Conservation (phyloP, 1,284 basidiomycete genomes). For the Cutaneotrichosporon arboriforme region DNA sequence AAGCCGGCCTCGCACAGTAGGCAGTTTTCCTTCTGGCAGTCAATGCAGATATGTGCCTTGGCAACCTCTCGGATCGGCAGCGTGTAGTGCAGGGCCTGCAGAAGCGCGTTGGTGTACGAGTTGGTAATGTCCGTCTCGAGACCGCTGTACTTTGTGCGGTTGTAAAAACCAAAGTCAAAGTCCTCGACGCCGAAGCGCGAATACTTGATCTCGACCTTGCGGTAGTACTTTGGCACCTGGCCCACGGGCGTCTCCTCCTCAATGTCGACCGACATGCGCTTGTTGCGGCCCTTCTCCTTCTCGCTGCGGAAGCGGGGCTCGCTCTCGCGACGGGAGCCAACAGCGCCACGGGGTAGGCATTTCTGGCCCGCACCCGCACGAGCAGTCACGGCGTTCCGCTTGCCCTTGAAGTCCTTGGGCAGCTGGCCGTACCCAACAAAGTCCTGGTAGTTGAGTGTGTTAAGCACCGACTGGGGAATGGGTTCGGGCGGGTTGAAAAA, state of each 20-base stretch:
- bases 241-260: constrained; percentile 31
- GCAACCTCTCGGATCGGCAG: constrained; percentile 72
- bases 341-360: constrained; percentile 19
- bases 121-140: constrained; percentile 96
- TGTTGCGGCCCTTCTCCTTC: constrained; percentile 50
- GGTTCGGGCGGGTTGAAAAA: constrained; percentile 57
- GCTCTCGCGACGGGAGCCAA: constrained; percentile 41
- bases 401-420: constrained; percentile 74
- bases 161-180: constrained; percentile 98
- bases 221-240: constrained; percentile 75
- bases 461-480: constrained; percentile 71
- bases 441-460: constrained; percentile 76
- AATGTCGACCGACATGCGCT: constrained; percentile 20
- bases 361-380: constrained; percentile 39
- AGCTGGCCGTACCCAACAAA: constrained; percentile 80
- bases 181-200: constrained; percentile 97
- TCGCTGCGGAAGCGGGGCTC: constrained; percentile 77
- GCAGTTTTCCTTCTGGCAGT: constrained; percentile 84
- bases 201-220: constrained; percentile 94
- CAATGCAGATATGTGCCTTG: constrained; percentile 82
- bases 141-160: constrained; percentile 81
- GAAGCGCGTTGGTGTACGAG: constrained; percentile 89
- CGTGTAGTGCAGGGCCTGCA: constrained; percentile 86
- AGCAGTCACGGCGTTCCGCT: constrained; percentile 64
- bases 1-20: constrained; percentile 94